Conservation (phyloP, 2,329 filamentous ascomycete genomes). For the Penicillium olsonii region DNA sequence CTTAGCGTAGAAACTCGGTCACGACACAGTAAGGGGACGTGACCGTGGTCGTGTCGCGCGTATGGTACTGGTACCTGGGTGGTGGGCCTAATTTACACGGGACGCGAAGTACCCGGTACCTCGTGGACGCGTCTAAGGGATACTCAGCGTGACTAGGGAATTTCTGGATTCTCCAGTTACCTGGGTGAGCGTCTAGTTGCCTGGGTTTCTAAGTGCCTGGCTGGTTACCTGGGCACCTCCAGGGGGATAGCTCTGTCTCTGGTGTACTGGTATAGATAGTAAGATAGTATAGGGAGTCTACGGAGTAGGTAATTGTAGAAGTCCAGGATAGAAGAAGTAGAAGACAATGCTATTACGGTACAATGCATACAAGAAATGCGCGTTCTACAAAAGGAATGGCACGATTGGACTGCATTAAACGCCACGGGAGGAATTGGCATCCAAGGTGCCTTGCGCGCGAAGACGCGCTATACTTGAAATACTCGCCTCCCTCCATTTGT, state of each 20-base stretch:
- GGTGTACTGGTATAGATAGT: no score
- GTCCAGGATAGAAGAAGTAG: not conserved
- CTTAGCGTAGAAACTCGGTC: not conserved
- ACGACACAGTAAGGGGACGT: constrained; percentile 6
- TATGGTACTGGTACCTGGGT: constrained; percentile 6
- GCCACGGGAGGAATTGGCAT: constrained; percentile 6
- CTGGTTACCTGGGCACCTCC: not conserved
- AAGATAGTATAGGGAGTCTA: not conserved
- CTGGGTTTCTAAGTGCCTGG: not conserved
- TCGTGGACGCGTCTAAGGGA: constrained; percentile 16
- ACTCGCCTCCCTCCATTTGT: constrained; percentile 17
- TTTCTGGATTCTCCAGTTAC: not conserved
- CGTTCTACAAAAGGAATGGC: constrained; percentile 1
- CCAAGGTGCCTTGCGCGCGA: constrained; percentile 22
- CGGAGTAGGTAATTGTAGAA: no score
- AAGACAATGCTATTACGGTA: not conserved
- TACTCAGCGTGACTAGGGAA: constrained; percentile 4
- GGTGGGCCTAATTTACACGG: not conserved
- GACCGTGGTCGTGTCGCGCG: constrained; percentile 2
- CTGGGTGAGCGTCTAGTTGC: not conserved
- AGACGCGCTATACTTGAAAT: constrained; percentile 23
- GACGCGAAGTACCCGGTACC: constrained; percentile 6
- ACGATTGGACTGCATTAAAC: constrained; percentile 10
- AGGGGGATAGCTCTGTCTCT: no score
- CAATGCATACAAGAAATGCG: not conserved